phyloP scores from a whole-genome alignment of 2,329 filamentous ascomycete species.

The Pseudocercospora pini-densiflorae region DNA sequence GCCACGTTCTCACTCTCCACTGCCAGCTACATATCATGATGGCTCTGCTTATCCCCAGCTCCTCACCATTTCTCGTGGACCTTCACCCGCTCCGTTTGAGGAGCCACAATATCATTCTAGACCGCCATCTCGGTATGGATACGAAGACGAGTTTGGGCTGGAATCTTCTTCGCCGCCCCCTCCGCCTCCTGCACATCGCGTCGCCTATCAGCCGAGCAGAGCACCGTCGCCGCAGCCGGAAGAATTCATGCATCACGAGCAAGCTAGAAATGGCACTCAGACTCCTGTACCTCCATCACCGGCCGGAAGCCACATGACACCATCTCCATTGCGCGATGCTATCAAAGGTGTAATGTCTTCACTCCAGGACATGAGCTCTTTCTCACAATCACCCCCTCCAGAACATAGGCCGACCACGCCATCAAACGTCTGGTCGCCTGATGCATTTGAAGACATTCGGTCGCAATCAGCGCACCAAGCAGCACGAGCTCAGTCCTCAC shows the following conservation, averaged over 20 bases:
- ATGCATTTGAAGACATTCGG: slow-evolving; percentile 71
- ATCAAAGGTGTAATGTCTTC: slow-evolving; percentile 99
- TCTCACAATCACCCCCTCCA: slow-evolving; percentile 52
- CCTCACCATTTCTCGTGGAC: slow-evolving; percentile 31
- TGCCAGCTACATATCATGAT: slow-evolving; percentile 42
- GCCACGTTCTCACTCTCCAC: slow-evolving; percentile 49
- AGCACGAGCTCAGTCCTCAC: slow-evolving; percentile 76
- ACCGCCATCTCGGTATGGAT: slow-evolving; percentile 19
- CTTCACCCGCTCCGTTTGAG: slow-evolving; percentile 38
- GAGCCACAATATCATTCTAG: slow-evolving; percentile 32
- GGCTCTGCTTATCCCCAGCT: slow-evolving; percentile 40
- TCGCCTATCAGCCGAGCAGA: slow-evolving; percentile 56
- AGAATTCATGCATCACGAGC: slow-evolving; percentile 41
- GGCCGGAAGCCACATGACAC: slow-evolving; percentile 64
- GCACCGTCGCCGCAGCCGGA: slow-evolving; percentile 52
- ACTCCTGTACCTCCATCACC: slow-evolving; percentile 74
- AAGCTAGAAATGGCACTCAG: slow-evolving; percentile 57
- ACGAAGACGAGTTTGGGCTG: slow-evolving; percentile 49
- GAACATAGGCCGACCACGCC: slow-evolving; percentile 60
- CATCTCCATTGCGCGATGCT: slow-evolving; percentile 87
- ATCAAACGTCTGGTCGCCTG: slow-evolving; percentile 84
- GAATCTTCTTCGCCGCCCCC: slow-evolving; percentile 70
- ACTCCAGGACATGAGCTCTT: slow-evolving; percentile 79
- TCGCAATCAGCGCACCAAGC: slow-evolving; percentile 67
- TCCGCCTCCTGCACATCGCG: slow-evolving; percentile 79